A percentile compares a stretch with the other conserved stretches of the same genome.
Evolutionary conservation across 306 rosid genomes (phyloP).

Genomic region (Lupinus albus): DNA sequence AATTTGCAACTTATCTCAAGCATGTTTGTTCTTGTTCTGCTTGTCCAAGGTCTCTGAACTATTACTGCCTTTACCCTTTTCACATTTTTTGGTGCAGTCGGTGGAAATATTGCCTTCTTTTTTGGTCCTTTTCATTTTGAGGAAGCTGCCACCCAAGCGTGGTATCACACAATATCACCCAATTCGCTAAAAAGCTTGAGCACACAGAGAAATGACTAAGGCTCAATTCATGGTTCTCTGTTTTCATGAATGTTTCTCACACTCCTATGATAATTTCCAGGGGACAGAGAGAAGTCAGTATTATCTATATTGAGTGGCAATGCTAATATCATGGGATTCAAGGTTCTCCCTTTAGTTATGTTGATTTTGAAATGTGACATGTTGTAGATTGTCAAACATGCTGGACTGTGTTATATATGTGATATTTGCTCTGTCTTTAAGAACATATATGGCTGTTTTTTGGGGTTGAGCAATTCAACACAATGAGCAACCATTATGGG

Average conservation of each 20-base stretch:
- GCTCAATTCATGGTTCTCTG: constrained; percentile 36
- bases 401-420: constrained; percentile 44
- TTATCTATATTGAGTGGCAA: constrained; percentile 43
- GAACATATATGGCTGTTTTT: constrained; percentile 39
- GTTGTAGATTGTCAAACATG: constrained; percentile 42
- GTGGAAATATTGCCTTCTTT: constrained; percentile 62
- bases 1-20: constrained; percentile 8
- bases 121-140: constrained; percentile 61
- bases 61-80: not conserved
- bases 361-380: constrained; percentile 41
- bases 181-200: constrained; percentile 48
- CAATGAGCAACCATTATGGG: constrained; percentile 40
- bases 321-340: constrained; percentile 42
- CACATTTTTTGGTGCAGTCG: constrained; percentile 45
- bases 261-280: constrained; percentile 36
- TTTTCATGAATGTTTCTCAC: constrained; percentile 41
- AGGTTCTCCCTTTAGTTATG: constrained; percentile 42
- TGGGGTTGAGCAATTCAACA: constrained; percentile 33
- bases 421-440: constrained; percentile 42
- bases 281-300: constrained; percentile 46
- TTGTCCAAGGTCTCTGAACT: constrained; percentile 14
- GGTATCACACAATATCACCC: constrained; percentile 62
- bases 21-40: constrained; percentile 27
- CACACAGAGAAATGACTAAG: constrained; percentile 36
- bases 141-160: constrained; percentile 60